Evolutionary conservation across 2,329 filamentous ascomycete genomes (phyloP).

Genomic region (Monilinia aucupariae): DNA sequence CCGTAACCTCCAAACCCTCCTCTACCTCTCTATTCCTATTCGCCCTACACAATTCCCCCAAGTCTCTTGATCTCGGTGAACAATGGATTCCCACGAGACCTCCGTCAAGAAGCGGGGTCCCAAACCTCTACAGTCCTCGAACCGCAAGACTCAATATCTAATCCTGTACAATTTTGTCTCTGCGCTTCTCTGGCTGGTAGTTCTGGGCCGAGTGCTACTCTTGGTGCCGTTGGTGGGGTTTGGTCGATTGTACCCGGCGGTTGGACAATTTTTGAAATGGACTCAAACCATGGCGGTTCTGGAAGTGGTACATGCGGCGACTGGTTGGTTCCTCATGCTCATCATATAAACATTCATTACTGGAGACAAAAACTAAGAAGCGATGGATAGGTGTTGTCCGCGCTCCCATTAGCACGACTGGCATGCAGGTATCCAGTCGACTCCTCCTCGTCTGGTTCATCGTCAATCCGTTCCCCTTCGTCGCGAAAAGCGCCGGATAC

Average conservation of each 20-base stretch:
- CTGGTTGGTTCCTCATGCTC: slow-evolving; percentile 50
- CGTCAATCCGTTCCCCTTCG: slow-evolving; percentile 65
- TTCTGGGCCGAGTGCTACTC: slow-evolving; percentile 62
- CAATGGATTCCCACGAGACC: slow-evolving; percentile 19
- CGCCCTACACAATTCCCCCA: neutral
- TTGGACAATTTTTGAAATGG: slow-evolving; percentile 65
- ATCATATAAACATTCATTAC: neutral
- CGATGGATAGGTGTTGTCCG: slow-evolving; percentile 65
- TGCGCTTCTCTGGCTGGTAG: slow-evolving; percentile 69
- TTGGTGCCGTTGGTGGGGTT: slow-evolving; percentile 52
- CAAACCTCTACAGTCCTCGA: slow-evolving; percentile 36
- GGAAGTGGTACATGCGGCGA: slow-evolving; percentile 75
- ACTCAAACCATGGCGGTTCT: slow-evolving; percentile 79
- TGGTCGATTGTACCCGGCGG: slow-evolving; percentile 52
- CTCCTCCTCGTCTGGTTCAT: slow-evolving; percentile 87
- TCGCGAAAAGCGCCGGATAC: slow-evolving; percentile 59
- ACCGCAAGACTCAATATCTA: slow-evolving; percentile 63
- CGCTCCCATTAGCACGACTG: slow-evolving; percentile 76
- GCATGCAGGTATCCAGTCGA: slow-evolving; percentile 84
- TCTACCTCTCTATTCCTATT: neutral
- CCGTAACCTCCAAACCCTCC: neutral
- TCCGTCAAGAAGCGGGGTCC: slow-evolving; percentile 23
- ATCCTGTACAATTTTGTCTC: slow-evolving; percentile 79
- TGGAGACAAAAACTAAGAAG: slow-evolving; percentile 17
- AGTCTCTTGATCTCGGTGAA: neutral